A percentile compares a stretch with the other conserved stretches of the same genome.
These are phyloP conservation scores for Citrus hindsii DNA, from an alignment of 345 rosid species.

Conservation along the genomic window DNA sequence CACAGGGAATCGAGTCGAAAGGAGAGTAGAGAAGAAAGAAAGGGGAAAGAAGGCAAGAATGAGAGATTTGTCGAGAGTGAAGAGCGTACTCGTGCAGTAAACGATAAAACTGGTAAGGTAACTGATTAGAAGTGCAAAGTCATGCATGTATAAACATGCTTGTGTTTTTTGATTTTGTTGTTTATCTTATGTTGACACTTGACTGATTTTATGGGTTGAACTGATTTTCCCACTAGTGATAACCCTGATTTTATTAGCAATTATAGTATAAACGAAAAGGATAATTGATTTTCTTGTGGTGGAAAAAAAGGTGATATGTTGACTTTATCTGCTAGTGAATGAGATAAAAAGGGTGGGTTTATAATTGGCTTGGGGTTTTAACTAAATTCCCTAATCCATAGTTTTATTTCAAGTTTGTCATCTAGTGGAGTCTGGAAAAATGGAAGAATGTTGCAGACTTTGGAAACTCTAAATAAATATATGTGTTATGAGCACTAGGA, in stretches of 20 bases:
- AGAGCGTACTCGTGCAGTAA: slow-evolving; percentile 24
- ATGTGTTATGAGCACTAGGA: neutral
- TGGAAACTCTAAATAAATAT: neutral
- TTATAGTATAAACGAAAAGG: neutral
- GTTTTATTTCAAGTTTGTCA: neutral
- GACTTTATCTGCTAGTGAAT: neutral
- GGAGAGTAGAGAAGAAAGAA: slow-evolving; percentile 63
- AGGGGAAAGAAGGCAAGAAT: slow-evolving; percentile 52
- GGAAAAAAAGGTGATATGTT: neutral
- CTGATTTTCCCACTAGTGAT: neutral
- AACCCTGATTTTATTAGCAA: neutral
- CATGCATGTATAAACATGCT: slow-evolving; percentile 1
- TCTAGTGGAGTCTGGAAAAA: neutral
- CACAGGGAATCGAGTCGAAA: slow-evolving; percentile 62
- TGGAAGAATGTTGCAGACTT: neutral
- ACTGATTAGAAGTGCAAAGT: slow-evolving; percentile 11
- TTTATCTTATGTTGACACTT: neutral
- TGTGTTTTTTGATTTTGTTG: neutral
- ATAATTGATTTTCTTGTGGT: neutral
- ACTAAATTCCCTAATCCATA: too few relatives aligned
- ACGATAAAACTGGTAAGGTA: slow-evolving; percentile 72
- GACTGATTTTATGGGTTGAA: neutral
- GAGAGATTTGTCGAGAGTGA: slow-evolving; percentile 49
- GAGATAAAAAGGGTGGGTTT: neutral
- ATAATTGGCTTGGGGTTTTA: neutral